Percentiles rank a stretch among this genome's conserved stretches.
phyloP scores from a whole-genome alignment of 140 eudicot species.

The Flaveria floridana region DNA sequence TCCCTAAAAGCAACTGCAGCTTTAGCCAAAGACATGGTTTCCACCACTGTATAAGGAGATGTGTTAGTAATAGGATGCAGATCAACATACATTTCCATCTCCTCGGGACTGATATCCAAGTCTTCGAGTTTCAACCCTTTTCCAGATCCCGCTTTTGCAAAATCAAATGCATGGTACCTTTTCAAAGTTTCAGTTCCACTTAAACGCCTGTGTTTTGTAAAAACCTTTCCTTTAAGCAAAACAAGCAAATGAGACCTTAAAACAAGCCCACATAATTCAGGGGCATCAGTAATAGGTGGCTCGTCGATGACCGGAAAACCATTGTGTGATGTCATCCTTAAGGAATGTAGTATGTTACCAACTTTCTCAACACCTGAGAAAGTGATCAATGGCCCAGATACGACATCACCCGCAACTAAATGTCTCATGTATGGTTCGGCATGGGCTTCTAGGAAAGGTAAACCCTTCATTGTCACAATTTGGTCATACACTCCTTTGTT shows the following conservation, averaged over 20 bases:
- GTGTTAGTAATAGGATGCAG: constrained; percentile 90
- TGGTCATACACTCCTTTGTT: constrained; percentile 95
- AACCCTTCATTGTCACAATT: constrained; percentile 83
- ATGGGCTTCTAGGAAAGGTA: constrained; percentile 92
- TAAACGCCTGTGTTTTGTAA: constrained; percentile 47
- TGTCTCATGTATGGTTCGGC: constrained; percentile 98
- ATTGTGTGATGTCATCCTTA: constrained; percentile 68
- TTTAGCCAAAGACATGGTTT: constrained; percentile 96
- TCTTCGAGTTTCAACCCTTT: constrained; percentile 87
- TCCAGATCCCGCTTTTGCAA: constrained; percentile 96
- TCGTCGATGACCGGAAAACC: constrained; percentile 94
- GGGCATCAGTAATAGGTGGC: constrained; percentile 79
- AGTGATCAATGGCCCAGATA: constrained; percentile 79
- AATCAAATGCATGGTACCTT: constrained; percentile 73
- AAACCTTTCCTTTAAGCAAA: constrained; percentile 70
- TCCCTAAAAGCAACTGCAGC: constrained; percentile 88
- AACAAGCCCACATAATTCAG: constrained; percentile 85
- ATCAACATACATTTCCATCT: constrained; percentile 96
- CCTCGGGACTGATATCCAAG: constrained; percentile 62
- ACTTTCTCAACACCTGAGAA: constrained; percentile 88
- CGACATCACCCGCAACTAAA: constrained; percentile 82
- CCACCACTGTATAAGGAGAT: constrained; percentile 94
- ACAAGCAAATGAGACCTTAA: constrained; percentile 90
- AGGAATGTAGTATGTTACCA: constrained; percentile 58
- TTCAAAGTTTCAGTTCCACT: constrained; percentile 53